Conservation (phyloP, 345 rosid species). For the Salix brachista region DNA sequence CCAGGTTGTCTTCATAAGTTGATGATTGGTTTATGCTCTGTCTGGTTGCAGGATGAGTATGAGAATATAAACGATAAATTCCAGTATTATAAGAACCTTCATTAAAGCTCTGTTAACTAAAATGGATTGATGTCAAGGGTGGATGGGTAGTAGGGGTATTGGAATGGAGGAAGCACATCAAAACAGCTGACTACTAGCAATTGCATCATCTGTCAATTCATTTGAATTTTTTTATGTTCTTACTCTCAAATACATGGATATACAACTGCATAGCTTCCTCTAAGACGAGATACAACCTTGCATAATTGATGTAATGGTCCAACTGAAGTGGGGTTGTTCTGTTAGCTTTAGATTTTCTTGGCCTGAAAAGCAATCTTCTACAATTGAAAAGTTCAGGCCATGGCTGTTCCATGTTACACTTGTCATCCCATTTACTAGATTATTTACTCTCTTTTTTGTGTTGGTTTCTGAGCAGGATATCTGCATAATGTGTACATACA, state of each 20-base stretch:
- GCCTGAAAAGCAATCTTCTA: background rate
- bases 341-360: background rate
- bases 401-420: background rate
- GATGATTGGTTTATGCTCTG: background rate
- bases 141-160: background rate
- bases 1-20: background rate
- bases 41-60: background rate
- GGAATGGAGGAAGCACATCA: background rate
- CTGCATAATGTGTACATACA: background rate
- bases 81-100: background rate
- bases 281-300: background rate
- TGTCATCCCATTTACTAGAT: background rate
- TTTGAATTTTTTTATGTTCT: background rate
- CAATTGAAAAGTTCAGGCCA: background rate
- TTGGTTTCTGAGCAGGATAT: background rate
- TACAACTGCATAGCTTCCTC: background rate
- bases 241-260: background rate
- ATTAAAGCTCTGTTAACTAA: background rate
- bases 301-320: background rate
- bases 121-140: background rate
- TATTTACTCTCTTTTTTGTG: background rate
- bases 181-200: background rate
- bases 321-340: background rate
- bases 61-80: background rate
- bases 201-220: background rate